These are phyloP conservation scores for Mortierella antarctica DNA, from an alignment of 192 early-diverging fungal genomes.

Conservation along the genomic window DNA sequence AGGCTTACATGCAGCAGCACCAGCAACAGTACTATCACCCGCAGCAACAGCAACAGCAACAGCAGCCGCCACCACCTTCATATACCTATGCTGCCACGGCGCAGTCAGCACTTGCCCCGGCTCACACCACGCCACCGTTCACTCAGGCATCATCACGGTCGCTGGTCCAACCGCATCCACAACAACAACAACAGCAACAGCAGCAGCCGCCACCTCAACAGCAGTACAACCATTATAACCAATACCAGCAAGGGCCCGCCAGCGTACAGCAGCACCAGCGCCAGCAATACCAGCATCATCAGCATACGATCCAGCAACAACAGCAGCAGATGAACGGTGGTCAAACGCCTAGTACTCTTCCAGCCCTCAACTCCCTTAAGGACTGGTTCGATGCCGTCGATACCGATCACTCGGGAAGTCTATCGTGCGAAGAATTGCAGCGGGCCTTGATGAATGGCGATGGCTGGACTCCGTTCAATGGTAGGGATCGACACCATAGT, in stretches of 20 bases:
- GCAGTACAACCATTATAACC: conserved; percentile 39
- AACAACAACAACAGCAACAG: conserved; percentile 17
- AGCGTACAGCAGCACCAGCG: conserved; percentile 21
- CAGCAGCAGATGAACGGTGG: neutral
- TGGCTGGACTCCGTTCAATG: conserved; percentile 74
- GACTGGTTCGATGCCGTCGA: conserved; percentile 60
- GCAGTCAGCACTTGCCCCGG: neutral
- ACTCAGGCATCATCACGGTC: conserved; percentile 1
- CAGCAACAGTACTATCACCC: neutral
- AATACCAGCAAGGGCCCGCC: conserved; percentile 22
- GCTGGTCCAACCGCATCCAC: conserved; percentile 2
- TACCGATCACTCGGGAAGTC: conserved; percentile 62
- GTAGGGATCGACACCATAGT: conserved; percentile 7
- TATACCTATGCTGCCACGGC: neutral
- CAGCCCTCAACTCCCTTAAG: conserved; percentile 23
- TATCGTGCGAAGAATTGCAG: conserved; percentile 68
- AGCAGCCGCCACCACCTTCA: neutral
- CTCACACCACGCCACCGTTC: neutral
- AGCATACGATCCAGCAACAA: conserved; percentile 19
- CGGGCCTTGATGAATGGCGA: conserved; percentile 65
- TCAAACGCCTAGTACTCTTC: neutral
- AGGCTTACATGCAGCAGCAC: neutral
- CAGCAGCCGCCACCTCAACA: conserved; percentile 5
- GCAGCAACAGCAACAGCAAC: neutral
- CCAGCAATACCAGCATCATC: conserved; percentile 32